Evolutionary conservation across 2,329 filamentous ascomycete species (phyloP).

Genomic region (Plenodomus tracheiphilus): DNA sequence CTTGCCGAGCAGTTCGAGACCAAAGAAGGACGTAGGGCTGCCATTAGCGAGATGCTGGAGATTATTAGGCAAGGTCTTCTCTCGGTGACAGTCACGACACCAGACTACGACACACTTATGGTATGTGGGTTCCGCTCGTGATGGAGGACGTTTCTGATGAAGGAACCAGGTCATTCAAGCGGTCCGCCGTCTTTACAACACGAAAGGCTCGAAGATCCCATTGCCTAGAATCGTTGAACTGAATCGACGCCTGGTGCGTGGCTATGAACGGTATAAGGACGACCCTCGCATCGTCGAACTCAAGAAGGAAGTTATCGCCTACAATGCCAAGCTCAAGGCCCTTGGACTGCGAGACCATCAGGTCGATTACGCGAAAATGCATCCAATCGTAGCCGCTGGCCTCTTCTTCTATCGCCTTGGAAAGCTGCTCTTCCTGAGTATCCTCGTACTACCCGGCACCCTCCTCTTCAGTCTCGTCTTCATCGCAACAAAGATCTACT

Average conservation of each 20-base stretch:
- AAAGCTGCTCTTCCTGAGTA: slow-evolving; percentile 75
- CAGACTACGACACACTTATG: slow-evolving; percentile 96
- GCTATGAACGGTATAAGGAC: slow-evolving; percentile 90
- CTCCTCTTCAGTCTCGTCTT: slow-evolving; percentile 71
- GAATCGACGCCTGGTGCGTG: slow-evolving; percentile 86
- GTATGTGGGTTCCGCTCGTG: slow-evolving; percentile 38
- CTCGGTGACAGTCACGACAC: slow-evolving; percentile 86
- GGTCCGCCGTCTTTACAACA: slow-evolving; percentile 88
- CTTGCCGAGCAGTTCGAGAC: slow-evolving; percentile 79
- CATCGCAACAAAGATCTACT: slow-evolving; percentile 42
- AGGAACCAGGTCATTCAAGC: slow-evolving; percentile 76
- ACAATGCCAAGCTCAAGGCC: slow-evolving; percentile 84
- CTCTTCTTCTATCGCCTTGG: slow-evolving; percentile 77
- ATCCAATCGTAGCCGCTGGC: slow-evolving; percentile 72
- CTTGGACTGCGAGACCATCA: slow-evolving; percentile 92
- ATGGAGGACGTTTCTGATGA: slow-evolving; percentile 30
- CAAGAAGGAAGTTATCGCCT: slow-evolving; percentile 74
- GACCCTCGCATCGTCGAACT: slow-evolving; percentile 80
- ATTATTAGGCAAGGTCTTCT: slow-evolving; percentile 83
- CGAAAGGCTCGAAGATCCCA: slow-evolving; percentile 89
- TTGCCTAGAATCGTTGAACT: slow-evolving; percentile 92
- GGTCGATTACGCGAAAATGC: slow-evolving; percentile 87
- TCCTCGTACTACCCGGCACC: slow-evolving; percentile 83
- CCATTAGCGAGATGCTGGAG: slow-evolving; percentile 82
- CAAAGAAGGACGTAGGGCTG: slow-evolving; percentile 71